These are phyloP conservation scores for Plantago lanceolata DNA, from an alignment of 305 asterid genomes.

Conservation along the genomic window DNA sequence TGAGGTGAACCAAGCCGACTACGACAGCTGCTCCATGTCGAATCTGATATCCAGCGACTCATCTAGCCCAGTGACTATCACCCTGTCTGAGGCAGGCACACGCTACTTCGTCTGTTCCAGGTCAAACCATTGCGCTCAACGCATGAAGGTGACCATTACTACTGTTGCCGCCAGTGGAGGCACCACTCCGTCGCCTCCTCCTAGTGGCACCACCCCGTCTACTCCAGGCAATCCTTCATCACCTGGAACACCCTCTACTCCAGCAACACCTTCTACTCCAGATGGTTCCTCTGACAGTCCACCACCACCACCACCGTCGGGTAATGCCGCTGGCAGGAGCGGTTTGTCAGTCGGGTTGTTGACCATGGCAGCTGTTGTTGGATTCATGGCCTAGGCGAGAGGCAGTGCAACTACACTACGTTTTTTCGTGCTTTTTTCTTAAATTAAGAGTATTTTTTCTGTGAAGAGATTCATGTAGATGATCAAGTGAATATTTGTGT, in stretches of 20 bases:
- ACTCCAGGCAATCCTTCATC: constrained; percentile 20
- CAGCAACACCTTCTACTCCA: neutral
- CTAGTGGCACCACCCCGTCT: constrained; percentile 17
- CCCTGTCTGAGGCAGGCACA: constrained; percentile 21
- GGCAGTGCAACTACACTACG: constrained; percentile 51
- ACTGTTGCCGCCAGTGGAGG: constrained; percentile 24
- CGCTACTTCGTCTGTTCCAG: constrained; percentile 41
- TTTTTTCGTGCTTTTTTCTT: neutral
- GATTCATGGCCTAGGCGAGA: constrained; percentile 41
- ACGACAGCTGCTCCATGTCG: constrained; percentile 27
- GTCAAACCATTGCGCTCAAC: constrained; percentile 34
- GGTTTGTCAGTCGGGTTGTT: constrained; percentile 23
- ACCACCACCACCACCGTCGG: constrained; percentile 20
- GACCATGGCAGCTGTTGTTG: constrained; percentile 28
- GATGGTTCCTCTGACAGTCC: neutral
- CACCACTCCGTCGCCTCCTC: constrained; percentile 24
- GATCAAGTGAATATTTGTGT: constrained; percentile 18
- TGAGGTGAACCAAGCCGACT: constrained; percentile 32
- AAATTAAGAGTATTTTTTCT: neutral
- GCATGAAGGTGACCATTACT: constrained; percentile 35
- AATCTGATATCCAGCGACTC: constrained; percentile 17
- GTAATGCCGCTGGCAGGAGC: constrained; percentile 27
- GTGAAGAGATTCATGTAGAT: constrained; percentile 20
- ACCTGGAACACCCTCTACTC: neutral
- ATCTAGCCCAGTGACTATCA: constrained; percentile 34